Percentiles rank a stretch among this genome's conserved stretches.
Evolutionary conservation across 805 yeast species (phyloP).

Genomic region (Candida montana): DNA sequence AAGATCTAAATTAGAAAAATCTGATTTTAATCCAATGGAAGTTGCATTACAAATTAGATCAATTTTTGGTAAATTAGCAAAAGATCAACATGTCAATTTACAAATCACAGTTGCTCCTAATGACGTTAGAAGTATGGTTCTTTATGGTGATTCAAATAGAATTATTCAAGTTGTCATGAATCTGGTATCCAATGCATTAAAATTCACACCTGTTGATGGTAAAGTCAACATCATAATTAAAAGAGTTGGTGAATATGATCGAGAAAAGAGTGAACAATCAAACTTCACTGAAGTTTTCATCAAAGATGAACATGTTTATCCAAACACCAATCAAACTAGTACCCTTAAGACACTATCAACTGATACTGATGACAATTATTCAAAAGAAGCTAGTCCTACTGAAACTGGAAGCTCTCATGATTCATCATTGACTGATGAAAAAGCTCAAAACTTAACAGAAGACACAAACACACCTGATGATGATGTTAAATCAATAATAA

Average conservation of each 20-base stretch:
- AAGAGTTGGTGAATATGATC: slow-evolving; percentile 69
- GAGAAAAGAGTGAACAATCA: slow-evolving; percentile 35
- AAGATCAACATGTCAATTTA: slow-evolving; percentile 69
- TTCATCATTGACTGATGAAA: slow-evolving; percentile 10
- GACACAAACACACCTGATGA: neutral
- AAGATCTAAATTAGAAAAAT: slow-evolving; percentile 74
- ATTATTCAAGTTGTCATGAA: slow-evolving; percentile 91
- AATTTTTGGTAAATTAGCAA: slow-evolving; percentile 75
- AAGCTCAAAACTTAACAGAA: slow-evolving; percentile 5
- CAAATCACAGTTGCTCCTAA: slow-evolving; percentile 60
- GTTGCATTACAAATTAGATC: slow-evolving; percentile 81
- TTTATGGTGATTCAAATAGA: slow-evolving; percentile 86
- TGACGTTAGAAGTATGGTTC: slow-evolving; percentile 51
- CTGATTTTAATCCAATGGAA: slow-evolving; percentile 74
- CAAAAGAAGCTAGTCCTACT: neutral
- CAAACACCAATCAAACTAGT: neutral
- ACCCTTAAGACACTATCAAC: neutral
- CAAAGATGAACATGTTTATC: slow-evolving; percentile 14
- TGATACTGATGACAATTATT: neutral
- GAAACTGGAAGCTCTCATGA: slow-evolving; percentile 11
- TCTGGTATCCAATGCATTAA: slow-evolving; percentile 81
- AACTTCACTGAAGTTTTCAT: slow-evolving; percentile 44
- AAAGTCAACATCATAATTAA: slow-evolving; percentile 59
- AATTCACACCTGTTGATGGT: slow-evolving; percentile 90
- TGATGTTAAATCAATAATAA: slow-evolving; percentile 15